Percentiles rank a stretch among this genome's conserved stretches.
Conservation (phyloP, 805 yeast genomes). For the Pichia nakasei region DNA sequence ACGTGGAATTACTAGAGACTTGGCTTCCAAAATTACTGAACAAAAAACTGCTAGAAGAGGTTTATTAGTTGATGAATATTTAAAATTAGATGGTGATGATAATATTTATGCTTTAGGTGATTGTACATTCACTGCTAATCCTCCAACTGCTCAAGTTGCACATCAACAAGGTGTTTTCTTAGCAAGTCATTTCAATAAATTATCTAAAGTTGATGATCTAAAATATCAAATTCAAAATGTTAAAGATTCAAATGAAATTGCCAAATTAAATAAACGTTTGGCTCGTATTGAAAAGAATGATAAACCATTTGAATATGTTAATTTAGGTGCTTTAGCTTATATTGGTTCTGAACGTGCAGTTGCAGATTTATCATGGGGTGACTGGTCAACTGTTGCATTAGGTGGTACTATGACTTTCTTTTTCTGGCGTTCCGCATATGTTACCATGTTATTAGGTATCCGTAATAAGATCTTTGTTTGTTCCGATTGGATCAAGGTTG, state of each 20-base stretch:
- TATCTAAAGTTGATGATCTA: conserved; percentile 52
- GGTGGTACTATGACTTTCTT: conserved; percentile 84
- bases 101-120: conserved; percentile 85
- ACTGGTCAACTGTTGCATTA: conserved; percentile 68
- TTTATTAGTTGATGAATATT: conserved; percentile 70
- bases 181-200: conserved; percentile 59
- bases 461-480: conserved; percentile 82
- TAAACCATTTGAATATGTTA: conserved; percentile 68
- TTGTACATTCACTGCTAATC: conserved; percentile 83
- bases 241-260: conserved; percentile 31
- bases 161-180: conserved; percentile 86
- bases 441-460: conserved; percentile 83
- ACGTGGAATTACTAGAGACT: conserved; percentile 60
- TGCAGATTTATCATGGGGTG: conserved; percentile 78
- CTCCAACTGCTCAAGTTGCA: conserved; percentile 98
- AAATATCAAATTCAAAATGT: conserved; percentile 35
- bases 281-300: conserved; percentile 31
- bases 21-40: conserved; percentile 61
- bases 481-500: conserved; percentile 83
- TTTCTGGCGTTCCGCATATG: conserved; percentile 93
- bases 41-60: conserved; percentile 89
- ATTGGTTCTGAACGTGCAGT: conserved; percentile 91
- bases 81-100: conserved; percentile 78
- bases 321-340: conserved; percentile 91
- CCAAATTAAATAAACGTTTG: conserved; percentile 31